Conservation (phyloP, 371 early-diverging fungal species). For the Mortierella sp. region DNA sequence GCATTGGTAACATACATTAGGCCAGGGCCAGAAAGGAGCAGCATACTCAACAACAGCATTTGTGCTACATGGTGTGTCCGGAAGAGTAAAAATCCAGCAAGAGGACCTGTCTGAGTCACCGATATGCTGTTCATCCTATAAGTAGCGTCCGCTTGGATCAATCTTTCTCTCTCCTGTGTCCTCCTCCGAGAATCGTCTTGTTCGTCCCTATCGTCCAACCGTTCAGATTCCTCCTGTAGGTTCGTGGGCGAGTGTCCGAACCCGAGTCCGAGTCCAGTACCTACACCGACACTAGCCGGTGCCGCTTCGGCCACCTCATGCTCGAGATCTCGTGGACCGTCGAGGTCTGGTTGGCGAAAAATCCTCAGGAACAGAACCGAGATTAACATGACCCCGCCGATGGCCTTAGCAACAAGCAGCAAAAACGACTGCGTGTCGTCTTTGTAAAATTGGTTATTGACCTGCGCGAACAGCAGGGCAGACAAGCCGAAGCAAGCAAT, state of each 20-base stretch:
- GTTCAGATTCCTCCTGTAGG: background rate
- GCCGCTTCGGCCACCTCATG: background rate
- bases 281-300: constrained; percentile 10
- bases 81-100: constrained; percentile 49
- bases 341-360: constrained; percentile 6
- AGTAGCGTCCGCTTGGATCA: constrained; percentile 4
- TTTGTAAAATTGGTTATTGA: constrained; percentile 64
- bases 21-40: constrained; percentile 57
- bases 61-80: constrained; percentile 34
- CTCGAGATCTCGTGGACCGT: background rate
- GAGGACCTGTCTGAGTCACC: too few species aligned
- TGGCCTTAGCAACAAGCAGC: constrained; percentile 53
- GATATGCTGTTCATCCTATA: background rate
- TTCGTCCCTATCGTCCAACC: constrained; percentile 1
- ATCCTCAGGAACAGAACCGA: constrained; percentile 34
- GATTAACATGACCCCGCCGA: constrained; percentile 52
- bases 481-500: constrained; percentile 75
- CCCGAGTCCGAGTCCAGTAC: constrained; percentile 1
- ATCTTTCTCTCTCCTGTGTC: constrained; percentile 26
- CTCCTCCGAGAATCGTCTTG: constrained; percentile 20
- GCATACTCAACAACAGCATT: constrained; percentile 32
- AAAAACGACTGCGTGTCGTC: constrained; percentile 54
- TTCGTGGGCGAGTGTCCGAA: background rate
- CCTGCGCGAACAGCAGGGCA: constrained; percentile 73
- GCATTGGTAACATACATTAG: constrained; percentile 70